Percentiles rank a stretch among this genome's conserved stretches.
phyloP scores from a whole-genome alignment of 768 basidiomycete species.

The Exidia glandulosa region DNA sequence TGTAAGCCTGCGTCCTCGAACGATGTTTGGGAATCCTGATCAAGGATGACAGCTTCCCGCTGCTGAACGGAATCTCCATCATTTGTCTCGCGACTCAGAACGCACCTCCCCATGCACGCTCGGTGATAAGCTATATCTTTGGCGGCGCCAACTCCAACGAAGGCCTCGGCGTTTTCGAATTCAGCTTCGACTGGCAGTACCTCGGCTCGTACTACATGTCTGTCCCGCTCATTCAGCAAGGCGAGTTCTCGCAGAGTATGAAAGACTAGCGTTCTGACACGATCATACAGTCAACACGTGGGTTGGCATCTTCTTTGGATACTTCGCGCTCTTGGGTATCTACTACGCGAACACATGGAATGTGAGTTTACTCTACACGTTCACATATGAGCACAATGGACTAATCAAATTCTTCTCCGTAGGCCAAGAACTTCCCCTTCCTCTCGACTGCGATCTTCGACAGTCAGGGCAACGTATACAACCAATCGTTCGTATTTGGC shows the following conservation, averaged over 20 bases:
- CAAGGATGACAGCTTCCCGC: conserved; percentile 15
- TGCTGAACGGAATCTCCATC: conserved; percentile 15
- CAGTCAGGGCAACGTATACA: conserved; percentile 41
- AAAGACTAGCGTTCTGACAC: not conserved
- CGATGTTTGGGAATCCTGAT: no score
- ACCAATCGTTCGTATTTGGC: conserved; percentile 45
- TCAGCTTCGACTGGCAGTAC: conserved; percentile 64
- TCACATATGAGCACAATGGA: no score
- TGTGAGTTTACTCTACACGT: no score
- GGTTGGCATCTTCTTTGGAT: conserved; percentile 43
- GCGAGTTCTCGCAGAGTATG: conserved; percentile 17
- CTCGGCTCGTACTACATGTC: conserved; percentile 44
- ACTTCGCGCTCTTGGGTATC: conserved; percentile 40
- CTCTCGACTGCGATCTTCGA: conserved; percentile 49
- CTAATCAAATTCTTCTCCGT: no score
- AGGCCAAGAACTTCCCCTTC: conserved; percentile 45
- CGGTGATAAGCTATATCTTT: conserved; percentile 47
- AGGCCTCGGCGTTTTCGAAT: conserved; percentile 44
- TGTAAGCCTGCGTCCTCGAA: no score
- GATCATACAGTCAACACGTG: conserved; percentile 32
- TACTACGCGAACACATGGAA: conserved; percentile 58
- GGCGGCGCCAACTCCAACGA: conserved; percentile 60
- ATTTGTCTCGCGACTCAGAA: conserved; percentile 39
- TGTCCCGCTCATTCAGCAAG: conserved; percentile 44
- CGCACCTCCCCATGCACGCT: conserved; percentile 35